Base-by-base conservation (phyloP, 2,329 filamentous ascomycete species). In the Salinomyces thailandicus region DNA sequence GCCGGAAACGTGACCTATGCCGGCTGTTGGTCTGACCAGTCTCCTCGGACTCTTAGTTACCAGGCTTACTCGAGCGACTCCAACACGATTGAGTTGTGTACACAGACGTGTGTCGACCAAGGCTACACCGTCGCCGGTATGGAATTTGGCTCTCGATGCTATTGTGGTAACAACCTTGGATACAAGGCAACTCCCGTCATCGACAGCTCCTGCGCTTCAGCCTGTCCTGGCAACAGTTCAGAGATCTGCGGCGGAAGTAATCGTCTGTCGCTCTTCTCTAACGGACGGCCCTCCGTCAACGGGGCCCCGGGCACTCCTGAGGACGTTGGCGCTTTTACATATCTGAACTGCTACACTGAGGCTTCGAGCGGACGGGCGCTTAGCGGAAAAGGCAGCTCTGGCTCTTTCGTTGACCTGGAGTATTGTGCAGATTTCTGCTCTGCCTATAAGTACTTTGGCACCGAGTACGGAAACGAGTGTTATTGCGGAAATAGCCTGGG, bases 391-490 rank as follows among this genome's bases (percentile, higher is more conserved):
- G 34, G 41, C 15, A 55, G 49, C n/a, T 38, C 48, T 34, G 48
- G 44, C 12, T 34, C 43, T 14, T 48, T 41, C 32, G 61, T 66
- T 60, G 62, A 63, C 5, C 46, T 66, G 11, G 59, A 63, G 22
- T 51, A 46, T 38, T 66, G 62, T 43, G 55, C 56, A 2, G 40
- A 44, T 27, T 62, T 47, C 46, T 60, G 57, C 50, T 22, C 35
- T 11, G 50, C 42, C n/a, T 63, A 57, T 43, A 39, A 48, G 28
- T 63, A 54, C 42, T 64, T 62, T 31, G 63, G 61, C 15, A 47
- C 59, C 16, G 59, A 64, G 41, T 62, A 58, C 36, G 50, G 46
- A 3, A 41, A 39, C 6, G 57, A 65, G 43, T 66, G 63, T 39
- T 61, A 50, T 33, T 50, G 52, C 15, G 54, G 53, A 4, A 51